Base-by-base conservation (phyloP, 1,284 basidiomycete genomes). In the Cerrena zonata region DNA sequence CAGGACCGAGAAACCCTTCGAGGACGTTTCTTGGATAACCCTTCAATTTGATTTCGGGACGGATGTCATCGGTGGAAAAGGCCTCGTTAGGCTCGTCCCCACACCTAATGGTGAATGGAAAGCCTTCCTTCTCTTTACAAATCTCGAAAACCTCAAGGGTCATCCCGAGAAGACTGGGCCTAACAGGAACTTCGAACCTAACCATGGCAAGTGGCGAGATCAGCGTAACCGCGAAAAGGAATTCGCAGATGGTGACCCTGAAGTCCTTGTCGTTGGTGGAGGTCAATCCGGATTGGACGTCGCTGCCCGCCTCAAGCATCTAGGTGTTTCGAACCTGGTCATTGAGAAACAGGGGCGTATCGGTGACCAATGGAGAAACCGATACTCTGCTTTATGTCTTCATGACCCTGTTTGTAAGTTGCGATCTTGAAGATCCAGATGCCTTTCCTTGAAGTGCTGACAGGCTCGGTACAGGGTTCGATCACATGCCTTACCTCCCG, bases 371-470 rank as follows among this genome's bases (percentile, higher is more conserved):
- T 82, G 80, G 79, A 65, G 77, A 44, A 65, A 69, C 40, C 67
- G 81, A 18, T 82, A 82, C 56, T 69, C 77, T 41, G 72, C 75
- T 1, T 64, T 82, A 19, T 79, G 73, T 52, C 66, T 84, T 19
- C 79, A 84, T 59, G 76, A 79, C 60, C 76, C 79, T 25, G 76
- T 82, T 23, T 79, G 77, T 80, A 52, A 69, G 76, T 69, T 11
- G n/a, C 21, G 24, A n/a, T 34, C 30, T 34, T 7, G 15, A 34
- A 7, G 30, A n/a, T n/a, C n/a, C n/a, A n/a, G n/a, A n/a, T n/a
- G n/a, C n/a, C n/a, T n/a, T n/a, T n/a, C n/a, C n/a, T n/a, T n/a
- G n/a, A n/a, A n/a, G n/a, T n/a, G n/a, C n/a, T n/a, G 27, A 51
- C 23, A 18, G 23, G 12, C 25, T 7, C 18, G 37, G 19, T 19